phyloP scores from a whole-genome alignment of 129 eudicot species.

The Mikania micrantha region DNA sequence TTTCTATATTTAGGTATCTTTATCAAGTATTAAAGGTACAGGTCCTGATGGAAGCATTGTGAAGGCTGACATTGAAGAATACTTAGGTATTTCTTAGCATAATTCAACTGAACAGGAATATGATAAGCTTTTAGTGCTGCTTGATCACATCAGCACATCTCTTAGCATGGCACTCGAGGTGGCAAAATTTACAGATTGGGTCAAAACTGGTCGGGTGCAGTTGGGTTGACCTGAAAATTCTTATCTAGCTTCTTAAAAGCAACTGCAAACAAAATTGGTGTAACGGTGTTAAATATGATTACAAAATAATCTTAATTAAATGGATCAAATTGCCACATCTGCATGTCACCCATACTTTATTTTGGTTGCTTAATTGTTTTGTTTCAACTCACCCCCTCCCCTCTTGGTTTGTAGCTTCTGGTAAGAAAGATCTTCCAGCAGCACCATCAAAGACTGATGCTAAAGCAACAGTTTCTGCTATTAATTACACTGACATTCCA shows the following conservation, averaged over 20 bases:
- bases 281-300: not conserved
- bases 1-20: constrained; percentile 49
- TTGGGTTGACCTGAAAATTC: not conserved
- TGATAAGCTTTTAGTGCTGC: not conserved
- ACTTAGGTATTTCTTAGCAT: constrained; percentile 49
- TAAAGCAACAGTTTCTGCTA: constrained; percentile 32
- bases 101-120: not conserved
- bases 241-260: not conserved
- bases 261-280: not conserved
- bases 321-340: not conserved
- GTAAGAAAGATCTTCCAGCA: constrained; percentile 54
- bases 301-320: not conserved
- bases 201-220: not conserved
- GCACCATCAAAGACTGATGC: constrained; percentile 41
- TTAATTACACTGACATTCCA: constrained; percentile 83
- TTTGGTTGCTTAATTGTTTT: constrained; percentile 4
- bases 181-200: not conserved
- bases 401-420: constrained; percentile 55
- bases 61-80: constrained; percentile 96
- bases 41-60: constrained; percentile 97
- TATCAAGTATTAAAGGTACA: constrained; percentile 88
- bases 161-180: constrained; percentile 6
- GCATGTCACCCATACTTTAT: not conserved
- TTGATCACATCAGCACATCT: not conserved
- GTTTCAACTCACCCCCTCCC: constrained; percentile 1